A percentile compares a stretch with the other conserved stretches of the same genome.
phyloP scores from a whole-genome alignment of 148 eudicot species.

The Camellia japonica region DNA sequence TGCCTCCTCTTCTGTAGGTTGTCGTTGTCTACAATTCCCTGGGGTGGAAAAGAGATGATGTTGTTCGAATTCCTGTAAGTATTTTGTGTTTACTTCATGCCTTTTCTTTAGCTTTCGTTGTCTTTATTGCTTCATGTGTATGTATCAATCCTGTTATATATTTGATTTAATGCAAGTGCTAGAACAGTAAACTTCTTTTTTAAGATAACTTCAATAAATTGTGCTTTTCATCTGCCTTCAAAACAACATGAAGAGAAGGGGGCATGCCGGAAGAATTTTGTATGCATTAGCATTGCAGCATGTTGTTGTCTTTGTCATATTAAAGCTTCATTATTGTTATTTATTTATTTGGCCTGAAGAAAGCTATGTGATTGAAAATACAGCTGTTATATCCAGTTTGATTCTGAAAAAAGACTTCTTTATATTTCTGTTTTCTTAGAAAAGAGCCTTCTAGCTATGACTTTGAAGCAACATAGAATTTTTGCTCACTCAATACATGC shows the following conservation, averaged over 20 bases:
- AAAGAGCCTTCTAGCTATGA: not conserved
- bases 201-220: not conserved
- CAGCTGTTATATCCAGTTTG: not conserved
- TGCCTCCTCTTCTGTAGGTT: constrained; percentile 39
- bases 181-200: not conserved
- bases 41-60: constrained; percentile 83
- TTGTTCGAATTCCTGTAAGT: constrained; percentile 84
- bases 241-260: not conserved
- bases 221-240: not conserved
- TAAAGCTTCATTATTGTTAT: not conserved
- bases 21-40: constrained; percentile 83
- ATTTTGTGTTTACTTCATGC: constrained; percentile 10
- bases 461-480: not conserved
- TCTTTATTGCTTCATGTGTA: not conserved
- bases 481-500: not conserved
- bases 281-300: not conserved
- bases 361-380: not conserved
- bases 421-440: not conserved
- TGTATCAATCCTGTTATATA: not conserved
- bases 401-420: not conserved
- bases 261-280: not conserved
- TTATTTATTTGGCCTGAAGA: not conserved
- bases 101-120: not conserved
- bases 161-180: not conserved
- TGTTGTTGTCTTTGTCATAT: not conserved